Percentiles rank a stretch among this genome's conserved stretches.
Conservation (phyloP, 805 yeast species). For the Pichia sporocuriosa region DNA sequence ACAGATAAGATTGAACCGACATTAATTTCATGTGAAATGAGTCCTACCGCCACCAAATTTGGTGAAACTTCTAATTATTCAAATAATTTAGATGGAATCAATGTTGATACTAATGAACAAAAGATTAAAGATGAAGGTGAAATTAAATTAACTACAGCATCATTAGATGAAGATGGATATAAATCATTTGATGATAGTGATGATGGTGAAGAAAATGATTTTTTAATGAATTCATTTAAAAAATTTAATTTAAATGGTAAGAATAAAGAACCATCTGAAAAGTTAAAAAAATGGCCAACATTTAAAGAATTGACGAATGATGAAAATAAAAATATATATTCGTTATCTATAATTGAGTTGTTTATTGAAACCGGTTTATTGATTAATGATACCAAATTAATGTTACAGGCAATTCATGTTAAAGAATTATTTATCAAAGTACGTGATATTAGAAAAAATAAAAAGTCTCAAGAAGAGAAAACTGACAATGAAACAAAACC, state of each 20-base stretch:
- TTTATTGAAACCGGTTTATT: conserved; percentile 57
- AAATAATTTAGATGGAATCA: too few species aligned
- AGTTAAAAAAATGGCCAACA: conserved; percentile 35
- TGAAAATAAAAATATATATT: conserved; percentile 36
- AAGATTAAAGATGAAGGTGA: neutral
- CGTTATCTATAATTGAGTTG: conserved; percentile 47
- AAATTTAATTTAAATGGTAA: conserved; percentile 1
- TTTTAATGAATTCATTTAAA: conserved; percentile 2
- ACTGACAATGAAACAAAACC: neutral
- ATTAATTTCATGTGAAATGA: neutral
- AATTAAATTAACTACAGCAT: conserved; percentile 4
- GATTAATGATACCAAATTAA: conserved; percentile 56
- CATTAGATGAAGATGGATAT: conserved; percentile 12
- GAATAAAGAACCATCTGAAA: neutral
- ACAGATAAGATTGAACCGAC: conserved; percentile 1
- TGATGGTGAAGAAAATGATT: conserved; percentile 8
- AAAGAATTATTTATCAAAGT: conserved; percentile 34
- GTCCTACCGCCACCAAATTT: conserved; percentile 2
- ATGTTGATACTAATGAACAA: too few species aligned
- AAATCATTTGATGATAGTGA: conserved; percentile 9
- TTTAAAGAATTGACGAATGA: conserved; percentile 54
- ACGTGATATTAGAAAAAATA: too few species aligned
- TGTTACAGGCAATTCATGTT: conserved; percentile 50
- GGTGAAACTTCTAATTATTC: neutral
- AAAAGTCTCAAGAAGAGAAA: neutral